These are phyloP conservation scores for Sporothrix variecibatus DNA, from an alignment of 2,329 filamentous ascomycete species.

Conservation along the genomic window DNA sequence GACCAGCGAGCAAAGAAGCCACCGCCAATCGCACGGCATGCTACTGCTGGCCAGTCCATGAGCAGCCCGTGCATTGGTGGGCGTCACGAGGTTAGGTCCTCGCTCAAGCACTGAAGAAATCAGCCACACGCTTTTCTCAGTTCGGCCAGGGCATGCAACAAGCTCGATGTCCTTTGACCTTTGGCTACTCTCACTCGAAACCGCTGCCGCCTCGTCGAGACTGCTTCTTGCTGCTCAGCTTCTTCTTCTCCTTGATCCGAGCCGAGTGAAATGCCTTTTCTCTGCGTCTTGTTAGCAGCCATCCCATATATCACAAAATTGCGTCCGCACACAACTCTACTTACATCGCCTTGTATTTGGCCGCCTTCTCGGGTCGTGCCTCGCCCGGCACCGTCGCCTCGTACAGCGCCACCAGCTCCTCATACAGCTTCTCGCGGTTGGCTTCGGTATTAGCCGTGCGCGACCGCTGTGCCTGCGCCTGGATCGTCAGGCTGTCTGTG, in stretches of 20 bases:
- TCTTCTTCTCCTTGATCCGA: constrained; percentile 52
- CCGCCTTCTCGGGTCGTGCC: constrained; percentile 48
- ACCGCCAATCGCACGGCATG: not conserved
- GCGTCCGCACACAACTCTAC: no score
- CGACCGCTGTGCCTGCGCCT: constrained; percentile 57
- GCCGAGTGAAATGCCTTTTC: constrained; percentile 49
- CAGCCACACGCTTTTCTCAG: not conserved
- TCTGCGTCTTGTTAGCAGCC: constrained; percentile 37
- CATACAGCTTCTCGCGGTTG: constrained; percentile 51
- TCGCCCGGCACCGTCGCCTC: constrained; percentile 48
- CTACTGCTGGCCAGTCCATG: not conserved
- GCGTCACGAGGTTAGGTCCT: not conserved
- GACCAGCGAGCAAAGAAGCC: not conserved
- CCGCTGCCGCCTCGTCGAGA: constrained; percentile 41
- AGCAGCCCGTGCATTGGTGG: not conserved
- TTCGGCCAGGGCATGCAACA: not conserved
- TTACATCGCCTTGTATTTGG: constrained; percentile 54
- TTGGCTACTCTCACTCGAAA: constrained; percentile 11
- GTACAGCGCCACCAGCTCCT: constrained; percentile 54
- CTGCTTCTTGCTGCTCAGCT: constrained; percentile 53
- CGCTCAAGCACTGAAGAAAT: not conserved
- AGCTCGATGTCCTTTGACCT: not conserved
- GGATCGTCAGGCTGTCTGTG: constrained; percentile 56
- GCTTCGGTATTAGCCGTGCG: constrained; percentile 55
- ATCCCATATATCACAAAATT: no score